A percentile compares a stretch with the other conserved stretches of the same genome.
Evolutionary conservation across 2,329 filamentous ascomycete genomes (phyloP).

Genomic region (Nannizzia gypsea): DNA sequence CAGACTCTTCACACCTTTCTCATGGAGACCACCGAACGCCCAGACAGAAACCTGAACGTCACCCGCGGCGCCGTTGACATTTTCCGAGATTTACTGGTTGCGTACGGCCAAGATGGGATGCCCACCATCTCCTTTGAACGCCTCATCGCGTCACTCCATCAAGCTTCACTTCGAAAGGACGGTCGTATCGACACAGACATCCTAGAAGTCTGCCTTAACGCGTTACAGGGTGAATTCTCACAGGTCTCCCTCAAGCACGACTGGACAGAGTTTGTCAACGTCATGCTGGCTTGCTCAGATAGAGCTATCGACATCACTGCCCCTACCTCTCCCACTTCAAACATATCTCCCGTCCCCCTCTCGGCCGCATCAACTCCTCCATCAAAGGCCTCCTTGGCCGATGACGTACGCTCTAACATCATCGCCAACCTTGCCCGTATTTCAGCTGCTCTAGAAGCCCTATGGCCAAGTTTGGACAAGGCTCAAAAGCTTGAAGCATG

Average conservation of each 20-base stretch:
- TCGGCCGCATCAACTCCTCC: conserved; percentile 12
- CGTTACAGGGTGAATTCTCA: conserved; percentile 29
- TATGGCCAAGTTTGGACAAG: conserved; percentile 28
- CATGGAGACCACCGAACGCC: conserved; percentile 23
- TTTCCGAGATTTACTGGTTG: conserved; percentile 31
- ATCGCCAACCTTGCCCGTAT: conserved; percentile 28
- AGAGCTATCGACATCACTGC: conserved; percentile 19
- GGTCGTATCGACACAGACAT: conserved; percentile 30
- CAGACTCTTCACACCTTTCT: conserved; percentile 28
- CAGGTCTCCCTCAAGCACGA: conserved; percentile 20
- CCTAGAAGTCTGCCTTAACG: conserved; percentile 30
- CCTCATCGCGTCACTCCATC: conserved; percentile 26
- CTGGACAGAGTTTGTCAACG: conserved; percentile 22
- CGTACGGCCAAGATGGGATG: conserved; percentile 30
- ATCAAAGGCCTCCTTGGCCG: conserved; percentile 20
- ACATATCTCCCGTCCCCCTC: conserved; percentile 12
- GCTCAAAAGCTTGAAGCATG: conserved; percentile 27
- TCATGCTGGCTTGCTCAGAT: conserved; percentile 28
- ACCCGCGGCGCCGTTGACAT: conserved; percentile 31
- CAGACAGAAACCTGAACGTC: conserved; percentile 30
- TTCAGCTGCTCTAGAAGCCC: conserved; percentile 24
- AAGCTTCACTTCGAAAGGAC: conserved; percentile 27
- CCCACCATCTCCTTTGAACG: conserved; percentile 27
- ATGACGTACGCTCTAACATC: conserved; percentile 29
- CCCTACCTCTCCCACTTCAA: conserved; percentile 15